Evolutionary conservation across 371 early-diverging fungal genomes (phyloP), one percentile per base, ranked within the genome.

Genomic region (Rhizopus stolonifer): DNA sequence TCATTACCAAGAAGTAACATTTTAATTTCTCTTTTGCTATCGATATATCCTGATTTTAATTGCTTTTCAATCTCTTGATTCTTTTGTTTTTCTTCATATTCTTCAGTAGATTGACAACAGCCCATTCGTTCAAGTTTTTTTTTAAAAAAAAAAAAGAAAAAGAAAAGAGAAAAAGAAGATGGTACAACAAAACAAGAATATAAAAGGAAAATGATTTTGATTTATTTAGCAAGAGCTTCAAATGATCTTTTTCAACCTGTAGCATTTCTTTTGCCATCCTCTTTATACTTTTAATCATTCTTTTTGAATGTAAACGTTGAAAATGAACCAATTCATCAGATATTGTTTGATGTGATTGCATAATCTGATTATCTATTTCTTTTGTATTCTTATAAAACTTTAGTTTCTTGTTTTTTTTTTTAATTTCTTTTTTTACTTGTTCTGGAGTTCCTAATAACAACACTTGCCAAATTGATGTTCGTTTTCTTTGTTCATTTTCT

Each of bases 31-130:
- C 89, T 90, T 43, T 84, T 77, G 75, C 90, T 67, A 45, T 79
- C 82, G 43, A 83, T 65, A 45, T 87, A 81, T 54, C 95, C 96
- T 44, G 80, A 71, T 64, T 86, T 89, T 48, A 98, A 75, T 61
- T 91, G 89, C 57, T 81, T 82, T 46, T 96, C 94, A 57, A 98
- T 98, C 45, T 88, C 93, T 56, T 92, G 89, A 67, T 92, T 94
- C 39, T 81, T 80, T 49, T 81, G 82, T 64, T 85, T 88, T 56
- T 83, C 83, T 64, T 95, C 93, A 46, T 84, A 67, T 57, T 91
- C 88, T 57, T 95, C 94, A 56, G 82, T 80, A 64, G 91, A 90
- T 64, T 83, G 80, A 54, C 89, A 86, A 69, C 95, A 94, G 62
- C 98, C 96, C 98, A 98, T 98, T 10, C 23, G 64, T 25, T 1